These are phyloP conservation scores for Oenanthe javanica DNA, from an alignment of 140 eudicot genomes.

Conservation along the genomic window DNA sequence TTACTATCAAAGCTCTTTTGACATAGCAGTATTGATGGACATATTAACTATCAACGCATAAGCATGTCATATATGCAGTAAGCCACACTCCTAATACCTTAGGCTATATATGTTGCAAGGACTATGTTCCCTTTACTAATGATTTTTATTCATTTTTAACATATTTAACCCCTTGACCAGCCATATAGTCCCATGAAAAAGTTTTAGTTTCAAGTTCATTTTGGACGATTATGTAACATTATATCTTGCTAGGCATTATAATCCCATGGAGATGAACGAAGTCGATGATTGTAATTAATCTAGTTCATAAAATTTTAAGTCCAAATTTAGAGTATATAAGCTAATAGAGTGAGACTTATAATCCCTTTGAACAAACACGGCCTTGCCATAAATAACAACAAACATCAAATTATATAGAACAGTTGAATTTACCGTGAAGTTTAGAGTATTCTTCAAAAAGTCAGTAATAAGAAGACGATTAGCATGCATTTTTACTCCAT, in stretches of 20 bases:
- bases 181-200: not conserved
- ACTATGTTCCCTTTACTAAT: not conserved
- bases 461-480: not conserved
- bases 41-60: no score
- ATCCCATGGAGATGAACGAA: not conserved
- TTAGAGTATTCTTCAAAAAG: not conserved
- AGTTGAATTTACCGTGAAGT: not conserved
- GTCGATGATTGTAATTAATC: not conserved
- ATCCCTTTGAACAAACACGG: not conserved
- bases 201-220: not conserved
- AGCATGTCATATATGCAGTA: not conserved
- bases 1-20: not conserved
- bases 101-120: not conserved
- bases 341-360: not conserved
- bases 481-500: constrained; percentile 3
- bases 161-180: not conserved
- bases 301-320: not conserved
- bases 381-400: not conserved
- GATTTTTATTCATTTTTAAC: not conserved
- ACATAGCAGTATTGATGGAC: not conserved
- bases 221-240: not conserved
- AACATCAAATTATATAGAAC: not conserved
- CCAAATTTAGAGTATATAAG: not conserved
- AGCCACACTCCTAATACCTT: not conserved
- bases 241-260: not conserved